Evolutionary conservation across 2,329 filamentous ascomycete genomes (phyloP).

Genomic region (Pezicula rhizophila): DNA sequence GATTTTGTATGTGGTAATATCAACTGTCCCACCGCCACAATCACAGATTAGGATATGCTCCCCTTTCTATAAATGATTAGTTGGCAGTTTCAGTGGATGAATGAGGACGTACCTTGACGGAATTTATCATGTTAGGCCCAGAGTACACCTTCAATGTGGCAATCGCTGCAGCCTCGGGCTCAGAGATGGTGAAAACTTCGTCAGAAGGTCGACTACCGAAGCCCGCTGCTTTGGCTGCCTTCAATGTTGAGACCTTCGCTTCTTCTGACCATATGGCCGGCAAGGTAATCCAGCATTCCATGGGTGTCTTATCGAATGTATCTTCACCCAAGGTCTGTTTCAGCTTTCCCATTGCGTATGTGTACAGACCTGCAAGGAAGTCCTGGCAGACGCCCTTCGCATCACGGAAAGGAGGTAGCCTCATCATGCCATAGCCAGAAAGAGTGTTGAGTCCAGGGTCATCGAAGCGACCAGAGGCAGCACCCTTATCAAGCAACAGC

Average conservation of each 20-base stretch:
- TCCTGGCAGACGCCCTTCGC: conserved; percentile 17
- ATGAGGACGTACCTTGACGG: conserved; percentile 7
- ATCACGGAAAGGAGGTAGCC: conserved; percentile 10
- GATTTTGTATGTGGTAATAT: conserved; percentile 20
- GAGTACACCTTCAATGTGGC: conserved; percentile 12
- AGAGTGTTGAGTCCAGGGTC: conserved; percentile 11
- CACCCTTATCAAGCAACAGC: conserved; percentile 18
- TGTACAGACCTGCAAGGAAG: conserved; percentile 14
- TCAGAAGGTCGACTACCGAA: conserved; percentile 11
- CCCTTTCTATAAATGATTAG: too few species aligned
- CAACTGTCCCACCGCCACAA: conserved; percentile 20
- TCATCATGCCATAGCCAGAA: conserved; percentile 7
- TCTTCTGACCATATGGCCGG: conserved; percentile 21
- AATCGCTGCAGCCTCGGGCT: conserved; percentile 22
- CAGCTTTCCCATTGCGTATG: conserved; percentile 5
- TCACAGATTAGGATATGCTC: conserved; percentile 20
- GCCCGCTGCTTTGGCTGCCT: conserved; percentile 16
- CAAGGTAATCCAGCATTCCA: conserved; percentile 20
- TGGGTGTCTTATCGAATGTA: conserved; percentile 12
- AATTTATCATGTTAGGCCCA: conserved; percentile 4
- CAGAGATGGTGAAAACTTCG: conserved; percentile 17
- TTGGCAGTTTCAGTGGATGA: too few species aligned
- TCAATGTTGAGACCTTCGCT: conserved; percentile 17
- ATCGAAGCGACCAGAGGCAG: conserved; percentile 8
- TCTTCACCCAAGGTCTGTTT: conserved; percentile 4